Evolutionary conservation across 305 asterid genomes (phyloP).

Genomic region (Rubia tinctorum): DNA sequence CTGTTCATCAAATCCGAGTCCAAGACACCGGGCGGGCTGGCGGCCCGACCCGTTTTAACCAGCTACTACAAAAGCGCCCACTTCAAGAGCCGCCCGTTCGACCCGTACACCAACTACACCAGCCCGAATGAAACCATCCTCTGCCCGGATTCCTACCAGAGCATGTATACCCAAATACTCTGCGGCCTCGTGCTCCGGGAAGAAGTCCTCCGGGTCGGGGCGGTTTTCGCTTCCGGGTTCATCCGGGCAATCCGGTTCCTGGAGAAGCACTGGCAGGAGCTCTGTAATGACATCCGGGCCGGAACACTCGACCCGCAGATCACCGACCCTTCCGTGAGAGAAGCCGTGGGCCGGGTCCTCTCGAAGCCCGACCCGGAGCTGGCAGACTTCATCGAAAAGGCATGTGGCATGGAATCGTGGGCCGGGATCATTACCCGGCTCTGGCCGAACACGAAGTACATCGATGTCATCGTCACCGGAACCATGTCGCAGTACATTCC

Average conservation of each 20-base stretch:
- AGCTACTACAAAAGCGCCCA: conserved; percentile 80
- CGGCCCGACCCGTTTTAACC: conserved; percentile 75
- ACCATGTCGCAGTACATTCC: conserved; percentile 87
- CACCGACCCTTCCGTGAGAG: conserved; percentile 50
- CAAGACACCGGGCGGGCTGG: conserved; percentile 71
- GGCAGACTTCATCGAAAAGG: conserved; percentile 54
- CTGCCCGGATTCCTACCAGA: conserved; percentile 77
- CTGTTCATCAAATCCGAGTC: conserved; percentile 68
- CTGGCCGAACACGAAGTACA: conserved; percentile 84
- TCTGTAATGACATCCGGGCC: conserved; percentile 57
- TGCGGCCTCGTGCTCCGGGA: conserved; percentile 63
- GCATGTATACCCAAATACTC: conserved; percentile 93
- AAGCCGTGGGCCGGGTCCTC: conserved; percentile 45
- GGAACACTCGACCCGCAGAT: conserved; percentile 54
- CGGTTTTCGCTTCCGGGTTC: conserved; percentile 89
- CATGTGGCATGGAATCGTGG: conserved; percentile 57
- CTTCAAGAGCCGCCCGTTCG: conserved; percentile 64
- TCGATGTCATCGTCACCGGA: conserved; percentile 85
- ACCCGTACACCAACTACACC: conserved; percentile 87
- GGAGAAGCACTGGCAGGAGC: conserved; percentile 65
- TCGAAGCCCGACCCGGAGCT: conserved; percentile 48
- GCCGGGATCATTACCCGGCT: conserved; percentile 71
- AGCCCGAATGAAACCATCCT: conserved; percentile 80
- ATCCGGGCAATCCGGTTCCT: conserved; percentile 76
- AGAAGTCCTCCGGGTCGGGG: conserved; percentile 85